Conservation (phyloP, 2,329 filamentous ascomycete species). For the Beauveria brongniartii region DNA sequence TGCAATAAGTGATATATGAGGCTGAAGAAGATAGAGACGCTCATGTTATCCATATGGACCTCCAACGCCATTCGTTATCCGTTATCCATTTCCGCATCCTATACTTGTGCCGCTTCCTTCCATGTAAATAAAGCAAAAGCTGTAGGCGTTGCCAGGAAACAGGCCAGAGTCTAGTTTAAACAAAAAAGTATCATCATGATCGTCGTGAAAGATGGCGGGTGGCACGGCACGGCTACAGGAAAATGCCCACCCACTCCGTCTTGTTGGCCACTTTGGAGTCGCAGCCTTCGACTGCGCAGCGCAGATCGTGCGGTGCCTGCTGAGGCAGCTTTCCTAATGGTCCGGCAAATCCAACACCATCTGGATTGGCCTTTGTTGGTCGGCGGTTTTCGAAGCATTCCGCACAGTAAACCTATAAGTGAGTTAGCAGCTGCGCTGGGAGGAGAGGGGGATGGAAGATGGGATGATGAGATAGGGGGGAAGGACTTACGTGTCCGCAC, state of each 20-base stretch:
- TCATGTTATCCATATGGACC: not conserved
- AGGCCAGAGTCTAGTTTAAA: not conserved
- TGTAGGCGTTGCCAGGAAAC: not conserved
- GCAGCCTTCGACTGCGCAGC: slow-evolving; percentile 52
- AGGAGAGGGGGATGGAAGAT: not conserved
- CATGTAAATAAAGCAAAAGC: not conserved
- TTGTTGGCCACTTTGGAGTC: slow-evolving; percentile 45
- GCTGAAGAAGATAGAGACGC: not conserved
- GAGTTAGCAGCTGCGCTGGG: not conserved
- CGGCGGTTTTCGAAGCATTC: slow-evolving; percentile 51
- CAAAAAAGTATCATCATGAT: not conserved
- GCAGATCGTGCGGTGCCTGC: slow-evolving; percentile 25
- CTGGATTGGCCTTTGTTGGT: slow-evolving; percentile 25
- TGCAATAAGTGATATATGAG: not conserved
- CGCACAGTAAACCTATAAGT: slow-evolving; percentile 51
- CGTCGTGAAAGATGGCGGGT: not conserved
- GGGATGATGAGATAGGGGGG: not conserved
- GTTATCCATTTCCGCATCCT: not conserved
- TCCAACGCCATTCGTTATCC: not conserved
- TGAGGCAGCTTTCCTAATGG: slow-evolving; percentile 21
- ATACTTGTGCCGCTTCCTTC: not conserved
- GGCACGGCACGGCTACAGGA: slow-evolving; percentile 29
- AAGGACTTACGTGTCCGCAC: slow-evolving; percentile 76
- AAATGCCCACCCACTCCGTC: slow-evolving; percentile 54
- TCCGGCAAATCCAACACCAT: slow-evolving; percentile 32